These are phyloP conservation scores for Saprolegnia parasitica DNA, from an alignment of 352 stramenopile species.

Conservation along the genomic window DNA sequence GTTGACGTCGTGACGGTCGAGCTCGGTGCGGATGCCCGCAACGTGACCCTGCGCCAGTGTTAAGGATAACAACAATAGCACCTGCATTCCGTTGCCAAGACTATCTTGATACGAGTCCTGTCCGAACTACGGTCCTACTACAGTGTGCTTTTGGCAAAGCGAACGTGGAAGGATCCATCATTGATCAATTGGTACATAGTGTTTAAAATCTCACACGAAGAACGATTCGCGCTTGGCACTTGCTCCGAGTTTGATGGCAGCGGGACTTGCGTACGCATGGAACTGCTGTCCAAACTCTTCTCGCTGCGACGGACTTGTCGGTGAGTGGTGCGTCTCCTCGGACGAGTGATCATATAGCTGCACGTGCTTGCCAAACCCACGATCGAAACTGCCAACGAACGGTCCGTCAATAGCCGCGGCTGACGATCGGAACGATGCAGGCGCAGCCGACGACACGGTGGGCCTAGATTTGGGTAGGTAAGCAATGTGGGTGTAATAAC, in stretches of 20 bases:
- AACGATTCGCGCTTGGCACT: not conserved
- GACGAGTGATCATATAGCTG: conserved; percentile 14
- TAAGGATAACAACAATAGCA: not conserved
- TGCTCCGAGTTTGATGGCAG: not conserved
- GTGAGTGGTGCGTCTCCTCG: conserved; percentile 14
- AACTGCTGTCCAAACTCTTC: conserved; percentile 4
- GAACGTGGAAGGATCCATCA: no score
- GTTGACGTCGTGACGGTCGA: conserved; percentile 5
- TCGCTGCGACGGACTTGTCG: conserved; percentile 19
- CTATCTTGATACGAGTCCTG: no score
- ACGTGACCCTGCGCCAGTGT: not conserved
- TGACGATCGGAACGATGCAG: not conserved
- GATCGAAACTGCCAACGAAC: not conserved
- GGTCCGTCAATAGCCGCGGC: not conserved
- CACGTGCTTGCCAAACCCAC: conserved; percentile 3
- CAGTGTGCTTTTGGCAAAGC: no score
- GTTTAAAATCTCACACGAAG: conserved; percentile 2
- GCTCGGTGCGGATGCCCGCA: conserved; percentile 3
- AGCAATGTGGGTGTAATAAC: no score
- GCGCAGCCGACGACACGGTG: not conserved
- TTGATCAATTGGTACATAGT: conserved; percentile 1
- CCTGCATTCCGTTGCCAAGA: no score
- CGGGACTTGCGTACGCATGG: not conserved
- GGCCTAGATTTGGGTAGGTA: not conserved
- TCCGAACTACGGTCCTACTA: no score